A percentile compares a stretch with the other conserved stretches of the same genome.
phyloP scores from a whole-genome alignment of 345 rosid genomes.

The Dovyalis caffra region DNA sequence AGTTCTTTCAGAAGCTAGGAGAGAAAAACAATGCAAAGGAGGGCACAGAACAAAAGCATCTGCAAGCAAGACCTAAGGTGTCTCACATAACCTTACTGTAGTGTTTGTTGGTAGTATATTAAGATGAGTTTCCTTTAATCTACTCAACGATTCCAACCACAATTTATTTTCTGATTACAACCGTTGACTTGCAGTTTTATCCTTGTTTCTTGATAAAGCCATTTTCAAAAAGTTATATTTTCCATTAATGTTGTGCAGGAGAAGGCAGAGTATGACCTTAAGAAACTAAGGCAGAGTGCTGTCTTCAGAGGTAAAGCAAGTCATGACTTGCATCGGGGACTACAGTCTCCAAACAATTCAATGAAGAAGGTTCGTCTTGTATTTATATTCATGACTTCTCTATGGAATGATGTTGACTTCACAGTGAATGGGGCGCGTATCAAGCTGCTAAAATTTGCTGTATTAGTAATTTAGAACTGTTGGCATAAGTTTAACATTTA shows the following conservation, averaged over 20 bases:
- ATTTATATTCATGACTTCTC: background rate
- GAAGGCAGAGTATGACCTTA: constrained; percentile 24
- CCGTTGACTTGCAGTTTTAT: background rate
- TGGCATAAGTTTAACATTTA: background rate
- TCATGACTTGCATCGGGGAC: constrained; percentile 14
- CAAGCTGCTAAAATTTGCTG: background rate
- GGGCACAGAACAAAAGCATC: constrained; percentile 35
- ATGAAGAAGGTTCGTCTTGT: constrained; percentile 29
- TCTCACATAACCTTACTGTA: background rate
- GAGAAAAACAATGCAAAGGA: constrained; percentile 46
- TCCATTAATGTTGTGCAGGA: constrained; percentile 22
- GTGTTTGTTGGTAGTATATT: background rate
- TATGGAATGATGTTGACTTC: background rate
- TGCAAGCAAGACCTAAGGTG: constrained; percentile 43
- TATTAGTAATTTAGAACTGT: background rate
- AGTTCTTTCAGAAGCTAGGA: constrained; percentile 68
- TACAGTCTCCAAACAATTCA: constrained; percentile 7
- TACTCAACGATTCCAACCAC: background rate
- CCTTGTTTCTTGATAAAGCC: background rate
- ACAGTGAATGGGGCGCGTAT: background rate
- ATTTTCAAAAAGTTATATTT: background rate
- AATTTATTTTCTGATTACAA: background rate
- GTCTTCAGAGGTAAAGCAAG: constrained; percentile 23
- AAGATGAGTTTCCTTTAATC: background rate
- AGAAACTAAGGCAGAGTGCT: constrained; percentile 25